Evolutionary conservation across 257 asterid genomes (phyloP).

Genomic region (Avicennia marina): DNA sequence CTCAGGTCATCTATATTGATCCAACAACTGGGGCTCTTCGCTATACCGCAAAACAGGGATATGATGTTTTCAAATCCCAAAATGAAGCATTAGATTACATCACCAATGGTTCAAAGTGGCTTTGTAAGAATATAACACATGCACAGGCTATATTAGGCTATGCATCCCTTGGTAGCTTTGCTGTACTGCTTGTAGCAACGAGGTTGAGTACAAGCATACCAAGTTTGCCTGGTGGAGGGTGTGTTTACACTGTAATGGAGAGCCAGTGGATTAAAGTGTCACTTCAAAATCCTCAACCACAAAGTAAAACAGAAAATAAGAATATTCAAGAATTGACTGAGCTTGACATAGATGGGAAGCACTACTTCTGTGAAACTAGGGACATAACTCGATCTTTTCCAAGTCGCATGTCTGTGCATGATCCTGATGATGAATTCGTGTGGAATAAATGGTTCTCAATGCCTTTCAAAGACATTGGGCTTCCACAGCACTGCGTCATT

Average conservation of each 20-base stretch:
- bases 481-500: constrained; percentile 79
- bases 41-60: constrained; percentile 58
- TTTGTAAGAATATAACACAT: constrained; percentile 57
- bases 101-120: constrained; percentile 74
- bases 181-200: constrained; percentile 80
- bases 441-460: constrained; percentile 95
- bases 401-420: constrained; percentile 73
- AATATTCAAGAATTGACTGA: constrained; percentile 86
- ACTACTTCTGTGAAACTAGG: constrained; percentile 86
- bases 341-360: constrained; percentile 92
- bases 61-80: constrained; percentile 80
- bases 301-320: constrained; percentile 80
- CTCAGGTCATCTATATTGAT: constrained; percentile 94
- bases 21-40: constrained; percentile 91
- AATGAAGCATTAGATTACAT: constrained; percentile 69
- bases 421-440: constrained; percentile 92
- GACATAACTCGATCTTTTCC: constrained; percentile 96
- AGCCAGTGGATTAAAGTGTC: constrained; percentile 89
- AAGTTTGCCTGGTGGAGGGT: constrained; percentile 90
- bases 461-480: constrained; percentile 86
- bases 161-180: constrained; percentile 81
- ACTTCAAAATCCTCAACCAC: constrained; percentile 89
- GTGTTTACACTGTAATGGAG: constrained; percentile 78
- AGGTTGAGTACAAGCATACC: constrained; percentile 74
- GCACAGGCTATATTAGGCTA: constrained; percentile 91